phyloP scores from a whole-genome alignment of 2,329 filamentous ascomycete species.

The Aureobasidium sp. region DNA sequence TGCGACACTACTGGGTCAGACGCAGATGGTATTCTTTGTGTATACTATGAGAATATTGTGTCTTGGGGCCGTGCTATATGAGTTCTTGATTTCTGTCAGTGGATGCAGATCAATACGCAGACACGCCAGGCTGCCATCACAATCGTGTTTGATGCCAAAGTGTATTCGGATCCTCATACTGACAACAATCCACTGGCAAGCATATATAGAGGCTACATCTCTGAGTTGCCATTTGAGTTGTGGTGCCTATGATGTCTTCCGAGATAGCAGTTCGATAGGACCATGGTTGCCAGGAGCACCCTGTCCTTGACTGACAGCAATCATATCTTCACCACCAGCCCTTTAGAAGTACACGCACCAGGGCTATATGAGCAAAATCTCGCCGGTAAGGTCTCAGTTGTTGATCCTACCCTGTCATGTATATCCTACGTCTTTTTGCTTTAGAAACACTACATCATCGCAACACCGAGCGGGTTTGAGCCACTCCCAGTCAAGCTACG shows the following conservation, averaged over 20 bases:
- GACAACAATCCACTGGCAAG: background rate
- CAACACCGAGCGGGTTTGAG: too few relatives aligned
- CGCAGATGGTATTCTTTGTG: background rate
- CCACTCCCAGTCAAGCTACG: too few relatives aligned
- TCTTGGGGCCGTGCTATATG: background rate
- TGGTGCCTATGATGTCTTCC: background rate
- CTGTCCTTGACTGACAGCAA: background rate
- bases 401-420: slow-evolving; percentile 23
- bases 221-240: background rate
- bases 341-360: background rate
- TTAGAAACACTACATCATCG: background rate
- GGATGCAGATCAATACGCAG: background rate
- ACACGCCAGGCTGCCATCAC: background rate
- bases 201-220: background rate
- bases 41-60: background rate
- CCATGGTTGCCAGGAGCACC: background rate
- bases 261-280: background rate
- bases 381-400: slow-evolving; percentile 27
- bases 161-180: background rate
- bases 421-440: background rate
- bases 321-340: background rate
- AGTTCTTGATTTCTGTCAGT: background rate
- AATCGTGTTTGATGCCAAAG: background rate
- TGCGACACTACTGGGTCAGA: background rate
- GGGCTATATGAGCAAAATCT: slow-evolving; percentile 23